Base-by-base conservation (phyloP, 169 alveolate genomes). In the Gregarina niphandrodes region DNA sequence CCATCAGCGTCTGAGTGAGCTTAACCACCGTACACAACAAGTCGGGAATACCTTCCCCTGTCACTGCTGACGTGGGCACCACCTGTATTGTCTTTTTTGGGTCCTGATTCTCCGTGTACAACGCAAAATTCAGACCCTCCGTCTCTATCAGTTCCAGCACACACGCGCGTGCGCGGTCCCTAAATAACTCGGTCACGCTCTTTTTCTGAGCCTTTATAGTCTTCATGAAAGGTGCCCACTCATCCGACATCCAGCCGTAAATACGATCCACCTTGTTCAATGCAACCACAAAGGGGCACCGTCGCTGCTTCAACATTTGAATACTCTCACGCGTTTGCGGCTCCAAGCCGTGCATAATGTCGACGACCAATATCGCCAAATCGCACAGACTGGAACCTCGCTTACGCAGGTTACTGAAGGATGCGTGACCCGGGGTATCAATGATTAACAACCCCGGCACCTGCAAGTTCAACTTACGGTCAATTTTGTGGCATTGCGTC, bases 391-490 rank as follows among this genome's bases (percentile, higher is more conserved):
- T 78, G n/a, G 96, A 84, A 13, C 99, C 99, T 37, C 98, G 77
- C 42, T 92, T 83, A 53, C 97, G 75, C 30, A 50, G 35, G 35
- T 61, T 61, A 44, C 54, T 61, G 41, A 61, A 61, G 26, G 85
- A 74, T 49, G 84, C 98, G 74, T 93, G 99, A 4, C 99, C 99
- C 3, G 99, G 98, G 6, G 99, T 93, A 66, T 93, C 99, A 37
- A 90, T 93, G 42, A 93, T 76, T 42, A 88, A 71, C 39, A 87
- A 67, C 1, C 98, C 98, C 0, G 98, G 96, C 11, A 86, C 70
- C 42, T 81, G 42, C 15, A 82, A 48, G 11, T 71, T 38, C 37
- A 45, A 37, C 30, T 57, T 57, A 26, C 5, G 38, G 17, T 44
- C 40, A 28, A 70, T 71, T 57, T 68, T 70, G 37, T 48, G 57